Conservation (phyloP, 2,329 filamentous ascomycete genomes). For the Fusarium avenaceum region DNA sequence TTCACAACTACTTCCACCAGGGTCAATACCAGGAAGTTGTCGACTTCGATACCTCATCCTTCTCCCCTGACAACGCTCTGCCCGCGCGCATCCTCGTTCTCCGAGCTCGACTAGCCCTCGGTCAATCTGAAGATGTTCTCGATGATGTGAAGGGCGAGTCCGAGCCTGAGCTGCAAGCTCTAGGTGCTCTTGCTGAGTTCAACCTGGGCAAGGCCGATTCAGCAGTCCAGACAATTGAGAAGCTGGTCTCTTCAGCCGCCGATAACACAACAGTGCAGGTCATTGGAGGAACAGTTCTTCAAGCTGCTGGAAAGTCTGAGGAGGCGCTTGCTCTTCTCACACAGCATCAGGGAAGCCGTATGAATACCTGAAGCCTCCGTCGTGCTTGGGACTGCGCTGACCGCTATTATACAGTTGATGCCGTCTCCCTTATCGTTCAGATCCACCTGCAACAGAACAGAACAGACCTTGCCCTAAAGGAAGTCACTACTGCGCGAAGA, state of each 20-base stretch:
- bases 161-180: slow-evolving; percentile 80
- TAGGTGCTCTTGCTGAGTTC: slow-evolving; percentile 80
- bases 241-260: slow-evolving; percentile 73
- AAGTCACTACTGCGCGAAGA: slow-evolving; percentile 85
- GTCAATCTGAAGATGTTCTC: slow-evolving; percentile 80
- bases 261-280: slow-evolving; percentile 88
- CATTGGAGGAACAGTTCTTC: slow-evolving; percentile 83
- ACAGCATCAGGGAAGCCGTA: slow-evolving; percentile 89
- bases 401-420: slow-evolving; percentile 66
- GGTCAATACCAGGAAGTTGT: slow-evolving; percentile 89
- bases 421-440: slow-evolving; percentile 89
- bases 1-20: slow-evolving; percentile 78
- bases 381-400: slow-evolving; percentile 43
- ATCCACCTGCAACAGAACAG: slow-evolving; percentile 94
- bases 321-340: slow-evolving; percentile 84
- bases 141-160: slow-evolving; percentile 75
- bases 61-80: slow-evolving; percentile 82
- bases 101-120: slow-evolving; percentile 85
- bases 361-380: slow-evolving; percentile 52
- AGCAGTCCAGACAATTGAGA: slow-evolving; percentile 74
- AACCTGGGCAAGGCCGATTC: slow-evolving; percentile 70
- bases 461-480: slow-evolving; percentile 89
- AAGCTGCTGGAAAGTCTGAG: slow-evolving; percentile 84
- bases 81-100: slow-evolving; percentile 83
- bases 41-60: slow-evolving; percentile 84